Conservation (phyloP, 2,329 filamentous ascomycete species). For the Trichophyton simii region DNA sequence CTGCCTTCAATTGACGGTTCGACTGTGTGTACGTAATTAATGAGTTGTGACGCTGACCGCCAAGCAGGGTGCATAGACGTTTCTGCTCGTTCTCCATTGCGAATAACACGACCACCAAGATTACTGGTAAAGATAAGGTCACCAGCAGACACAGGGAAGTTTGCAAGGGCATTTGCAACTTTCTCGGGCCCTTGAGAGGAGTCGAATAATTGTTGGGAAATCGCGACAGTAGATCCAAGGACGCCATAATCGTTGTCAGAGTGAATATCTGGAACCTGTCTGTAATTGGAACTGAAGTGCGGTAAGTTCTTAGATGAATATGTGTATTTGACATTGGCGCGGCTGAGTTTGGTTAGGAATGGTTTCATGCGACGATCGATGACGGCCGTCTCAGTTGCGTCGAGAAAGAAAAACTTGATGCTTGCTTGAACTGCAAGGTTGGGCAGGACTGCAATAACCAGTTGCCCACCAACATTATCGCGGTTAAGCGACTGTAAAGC, state of each 20-base stretch:
- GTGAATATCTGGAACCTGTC: slow-evolving; percentile 12
- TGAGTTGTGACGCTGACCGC: slow-evolving; percentile 5
- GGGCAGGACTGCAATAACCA: not conserved
- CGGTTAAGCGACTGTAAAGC: not conserved
- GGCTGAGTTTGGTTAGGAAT: not conserved
- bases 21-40: slow-evolving; percentile 6
- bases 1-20: slow-evolving; percentile 5
- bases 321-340: slow-evolving; percentile 29
- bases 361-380: not conserved
- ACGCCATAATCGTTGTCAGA: slow-evolving; percentile 16
- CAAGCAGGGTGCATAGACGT: slow-evolving; percentile 9
- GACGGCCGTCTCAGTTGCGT: not conserved
- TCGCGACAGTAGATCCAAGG: slow-evolving; percentile 3
- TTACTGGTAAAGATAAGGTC: slow-evolving; percentile 6
- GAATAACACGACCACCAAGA: slow-evolving; percentile 5
- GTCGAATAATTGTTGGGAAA: slow-evolving; percentile 7
- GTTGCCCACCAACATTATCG: not conserved
- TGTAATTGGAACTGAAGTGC: slow-evolving; percentile 2
- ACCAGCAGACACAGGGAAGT: not conserved
- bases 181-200: slow-evolving; percentile 6
- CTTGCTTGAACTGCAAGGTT: not conserved
- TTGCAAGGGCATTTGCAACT: slow-evolving; percentile 2
- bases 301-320: slow-evolving; percentile 25
- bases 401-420: not conserved
- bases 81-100: not conserved